Conservation (phyloP, 2,329 filamentous ascomycete species). For the Rutstroemia sp. region DNA sequence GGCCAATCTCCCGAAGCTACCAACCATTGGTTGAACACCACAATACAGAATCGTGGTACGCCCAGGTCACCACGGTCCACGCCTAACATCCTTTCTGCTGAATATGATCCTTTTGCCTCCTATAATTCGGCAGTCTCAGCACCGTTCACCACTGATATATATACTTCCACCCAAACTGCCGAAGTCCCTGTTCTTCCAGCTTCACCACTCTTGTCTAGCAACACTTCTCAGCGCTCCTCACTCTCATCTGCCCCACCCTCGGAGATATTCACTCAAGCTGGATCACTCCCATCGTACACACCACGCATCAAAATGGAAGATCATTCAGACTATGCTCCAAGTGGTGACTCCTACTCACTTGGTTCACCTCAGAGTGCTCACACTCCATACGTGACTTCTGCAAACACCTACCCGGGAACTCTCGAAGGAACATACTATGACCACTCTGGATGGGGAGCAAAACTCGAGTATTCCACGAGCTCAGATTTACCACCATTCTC, state of each 20-base stretch:
- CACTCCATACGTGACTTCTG: slow-evolving; percentile 18
- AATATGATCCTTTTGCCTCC: slow-evolving; percentile 44
- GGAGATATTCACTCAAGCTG: slow-evolving; percentile 26
- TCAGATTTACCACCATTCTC: slow-evolving; percentile 25
- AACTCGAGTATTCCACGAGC: slow-evolving; percentile 21
- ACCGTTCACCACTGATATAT: slow-evolving; percentile 41
- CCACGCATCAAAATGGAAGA: slow-evolving; percentile 30
- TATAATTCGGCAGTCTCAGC: slow-evolving; percentile 37
- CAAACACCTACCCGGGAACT: slow-evolving; percentile 23
- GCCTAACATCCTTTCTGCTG: slow-evolving; percentile 40
- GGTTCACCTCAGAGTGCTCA: slow-evolving; percentile 22
- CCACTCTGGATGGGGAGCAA: slow-evolving; percentile 20
- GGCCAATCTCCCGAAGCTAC: slow-evolving; percentile 17
- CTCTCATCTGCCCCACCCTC: slow-evolving; percentile 29
- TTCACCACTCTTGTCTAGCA: slow-evolving; percentile 26
- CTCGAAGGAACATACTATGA: slow-evolving; percentile 26
- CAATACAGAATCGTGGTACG: slow-evolving; percentile 20
- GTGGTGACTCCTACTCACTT: slow-evolving; percentile 21
- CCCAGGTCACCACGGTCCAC: slow-evolving; percentile 24
- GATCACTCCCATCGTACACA: slow-evolving; percentile 25
- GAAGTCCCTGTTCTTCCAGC: slow-evolving; percentile 27
- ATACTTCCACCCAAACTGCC: slow-evolving; percentile 33
- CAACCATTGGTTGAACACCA: slow-evolving; percentile 23
- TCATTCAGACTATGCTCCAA: slow-evolving; percentile 22
- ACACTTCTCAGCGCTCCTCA: slow-evolving; percentile 29